Evolutionary conservation across 2,329 filamentous ascomycete genomes (phyloP), one percentile per base, ranked within the genome.

Genomic region (Hypoxylon sp.): DNA sequence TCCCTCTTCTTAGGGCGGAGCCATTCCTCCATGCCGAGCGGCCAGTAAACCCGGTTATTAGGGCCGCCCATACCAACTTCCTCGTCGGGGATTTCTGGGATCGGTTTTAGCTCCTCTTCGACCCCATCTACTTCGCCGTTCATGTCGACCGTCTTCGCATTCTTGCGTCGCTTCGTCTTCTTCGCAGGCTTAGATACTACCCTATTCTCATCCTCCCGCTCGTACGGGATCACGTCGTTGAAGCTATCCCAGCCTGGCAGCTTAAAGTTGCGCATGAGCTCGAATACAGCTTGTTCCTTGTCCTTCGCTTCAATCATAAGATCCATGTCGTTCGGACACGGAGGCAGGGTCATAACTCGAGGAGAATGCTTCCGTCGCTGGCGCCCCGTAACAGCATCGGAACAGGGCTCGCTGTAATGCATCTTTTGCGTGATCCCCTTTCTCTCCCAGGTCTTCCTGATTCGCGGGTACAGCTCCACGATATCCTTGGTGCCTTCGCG

Each of bases 271-370:
- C 92, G 87, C 94, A 98, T 98, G 17, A 98, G 85, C 71, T 97
- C 94, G 74, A 98, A 97, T 0, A 98, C 94, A 0, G 95, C 94
- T 79, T 98, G 95, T 78, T 98, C 95, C 80, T 98, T 98, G 77
- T 98, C 95, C 79, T 98, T 98, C 52, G 95, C 95, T 81, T 98
- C 95, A 67, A 98, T 98, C 95, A 98, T 98, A n/a, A 98, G 84
- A 76, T 98, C 95, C 91, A 97, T 96, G 33, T 92, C 90, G 0
- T 88, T 83, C 3, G 90, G 85, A 74, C 95, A 98, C 0, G 95
- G 94, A 0, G 95, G 95, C 0, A 98, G 80, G 0, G 90, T 92
- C 71, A 86, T 86, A 1, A 97, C 94, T 8, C 95, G 88, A 0
- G 93, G 86, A 37, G 90, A 94, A 76, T 98, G 95, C 80, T 97